Conservation (phyloP, 1,284 basidiomycete species). For the Moniliella sp. region DNA sequence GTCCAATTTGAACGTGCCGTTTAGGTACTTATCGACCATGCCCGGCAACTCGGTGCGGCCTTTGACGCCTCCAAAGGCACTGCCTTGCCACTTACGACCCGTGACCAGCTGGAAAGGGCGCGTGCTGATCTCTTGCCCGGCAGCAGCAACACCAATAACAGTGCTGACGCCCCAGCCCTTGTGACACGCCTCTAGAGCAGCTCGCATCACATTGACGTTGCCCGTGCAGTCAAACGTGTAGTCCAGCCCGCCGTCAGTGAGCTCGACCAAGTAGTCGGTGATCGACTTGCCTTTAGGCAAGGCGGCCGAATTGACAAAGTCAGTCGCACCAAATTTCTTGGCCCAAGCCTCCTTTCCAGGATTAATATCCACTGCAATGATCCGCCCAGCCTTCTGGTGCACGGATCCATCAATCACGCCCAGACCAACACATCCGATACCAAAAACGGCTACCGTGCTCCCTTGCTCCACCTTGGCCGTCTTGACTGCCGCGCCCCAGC, state of each 20-base stretch:
- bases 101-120: constrained; percentile 63
- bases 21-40: constrained; percentile 12
- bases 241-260: constrained; percentile 89
- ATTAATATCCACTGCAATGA: constrained; percentile 86
- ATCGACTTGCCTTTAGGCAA: constrained; percentile 47
- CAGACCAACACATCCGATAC: constrained; percentile 84
- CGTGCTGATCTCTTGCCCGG: constrained; percentile 92
- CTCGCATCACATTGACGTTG: constrained; percentile 82
- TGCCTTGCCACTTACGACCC: constrained; percentile 87
- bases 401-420: constrained; percentile 55
- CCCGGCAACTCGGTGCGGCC: constrained; percentile 56
- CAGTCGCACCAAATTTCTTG: constrained; percentile 80
- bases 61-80: constrained; percentile 92
- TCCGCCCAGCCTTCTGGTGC: constrained; percentile 55
- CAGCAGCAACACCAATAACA: constrained; percentile 53
- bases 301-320: constrained; percentile 68
- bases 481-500: constrained; percentile 61
- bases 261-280: constrained; percentile 69
- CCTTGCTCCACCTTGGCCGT: constrained; percentile 39
- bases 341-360: constrained; percentile 61
- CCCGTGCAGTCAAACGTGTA: constrained; percentile 79
- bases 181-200: constrained; percentile 85
- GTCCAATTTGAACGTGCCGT: constrained; percentile 19
- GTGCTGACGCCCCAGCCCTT: constrained; percentile 48
- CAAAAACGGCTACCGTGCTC: constrained; percentile 78